phyloP scores from a whole-genome alignment of 352 stramenopile species.

The Phytophthora boehmeriae region DNA sequence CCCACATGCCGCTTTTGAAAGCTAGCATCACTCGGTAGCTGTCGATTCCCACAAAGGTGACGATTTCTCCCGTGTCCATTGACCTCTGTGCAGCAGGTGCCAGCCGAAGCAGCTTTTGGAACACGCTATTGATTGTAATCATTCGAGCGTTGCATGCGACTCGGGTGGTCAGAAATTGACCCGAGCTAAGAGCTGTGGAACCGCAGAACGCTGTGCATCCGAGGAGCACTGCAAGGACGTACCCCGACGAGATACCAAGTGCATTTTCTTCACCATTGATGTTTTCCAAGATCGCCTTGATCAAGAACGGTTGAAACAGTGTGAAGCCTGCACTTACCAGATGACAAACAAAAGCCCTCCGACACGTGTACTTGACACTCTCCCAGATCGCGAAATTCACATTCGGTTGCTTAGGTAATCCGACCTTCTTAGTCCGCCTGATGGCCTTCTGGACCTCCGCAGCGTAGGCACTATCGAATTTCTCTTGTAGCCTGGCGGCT shows the following conservation, averaged over 20 bases:
- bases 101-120: constrained; percentile 55
- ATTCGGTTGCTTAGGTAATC: constrained; percentile 6
- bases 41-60: constrained; percentile 54
- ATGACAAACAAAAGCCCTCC: constrained; percentile 31
- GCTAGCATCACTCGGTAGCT: constrained; percentile 33
- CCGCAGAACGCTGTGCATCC: constrained; percentile 32
- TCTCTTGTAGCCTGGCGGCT: constrained; percentile 27
- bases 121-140: constrained; percentile 60
- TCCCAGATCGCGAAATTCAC: constrained; percentile 44
- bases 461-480: constrained; percentile 40
- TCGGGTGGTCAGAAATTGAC: constrained; percentile 49
- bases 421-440: neutral
- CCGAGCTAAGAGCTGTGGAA: constrained; percentile 45
- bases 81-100: constrained; percentile 43
- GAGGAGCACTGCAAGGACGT: constrained; percentile 44
- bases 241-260: constrained; percentile 51
- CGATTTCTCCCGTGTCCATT: constrained; percentile 56
- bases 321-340: constrained; percentile 40
- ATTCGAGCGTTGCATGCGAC: constrained; percentile 51
- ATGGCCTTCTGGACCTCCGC: constrained; percentile 5
- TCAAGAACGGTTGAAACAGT: constrained; percentile 54
- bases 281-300: constrained; percentile 58
- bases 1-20: constrained; percentile 28
- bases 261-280: constrained; percentile 39
- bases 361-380: constrained; percentile 36